Conservation (phyloP, 108 stramenopile species). For the Fragilariopsis cylindrus region DNA sequence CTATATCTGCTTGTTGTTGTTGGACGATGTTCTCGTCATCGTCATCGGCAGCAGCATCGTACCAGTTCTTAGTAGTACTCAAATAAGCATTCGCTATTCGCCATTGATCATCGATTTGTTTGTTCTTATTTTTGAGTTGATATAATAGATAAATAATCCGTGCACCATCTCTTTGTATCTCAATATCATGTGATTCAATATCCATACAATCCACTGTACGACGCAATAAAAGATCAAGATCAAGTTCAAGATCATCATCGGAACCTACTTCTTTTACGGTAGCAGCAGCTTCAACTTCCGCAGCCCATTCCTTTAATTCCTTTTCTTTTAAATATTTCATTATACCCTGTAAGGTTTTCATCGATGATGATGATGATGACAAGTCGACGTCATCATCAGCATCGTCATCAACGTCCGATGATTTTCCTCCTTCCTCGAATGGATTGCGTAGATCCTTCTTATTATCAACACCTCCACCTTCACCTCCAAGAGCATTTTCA, state of each 20-base stretch:
- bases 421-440: no score
- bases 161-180: not conserved
- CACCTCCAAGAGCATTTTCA: no score
- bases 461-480: no score
- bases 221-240: not conserved
- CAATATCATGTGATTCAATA: not conserved
- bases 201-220: conserved; percentile 8
- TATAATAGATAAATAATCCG: conserved; percentile 6
- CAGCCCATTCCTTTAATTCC: not conserved
- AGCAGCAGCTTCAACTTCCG: not conserved
- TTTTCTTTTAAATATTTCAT: not conserved
- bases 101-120: not conserved
- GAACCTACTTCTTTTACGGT: not conserved
- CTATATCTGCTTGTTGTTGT: not conserved
- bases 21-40: not conserved
- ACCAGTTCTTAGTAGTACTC: not conserved
- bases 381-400: no score
- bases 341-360: not conserved
- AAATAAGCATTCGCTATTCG: not conserved
- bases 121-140: no score
- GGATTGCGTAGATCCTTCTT: no score
- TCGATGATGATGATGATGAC: no score
- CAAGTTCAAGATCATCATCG: not conserved
- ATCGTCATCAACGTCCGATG: no score
- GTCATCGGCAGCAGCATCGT: not conserved